Evolutionary conservation across 441 rosid genomes (phyloP).

Genomic region (Raphanus hybrid): DNA sequence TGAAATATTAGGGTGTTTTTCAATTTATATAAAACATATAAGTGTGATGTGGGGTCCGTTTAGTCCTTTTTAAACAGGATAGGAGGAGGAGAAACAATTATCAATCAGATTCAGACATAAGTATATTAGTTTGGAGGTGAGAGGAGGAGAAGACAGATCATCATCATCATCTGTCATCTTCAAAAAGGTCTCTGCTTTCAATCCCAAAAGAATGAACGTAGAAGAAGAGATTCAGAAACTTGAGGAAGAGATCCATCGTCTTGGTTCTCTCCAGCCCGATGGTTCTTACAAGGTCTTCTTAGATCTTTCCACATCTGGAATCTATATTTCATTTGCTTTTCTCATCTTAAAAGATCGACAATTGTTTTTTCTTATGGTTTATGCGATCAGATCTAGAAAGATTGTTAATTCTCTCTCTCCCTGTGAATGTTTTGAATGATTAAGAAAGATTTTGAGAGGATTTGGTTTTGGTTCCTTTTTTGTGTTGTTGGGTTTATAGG

Average conservation of each 20-base stretch:
- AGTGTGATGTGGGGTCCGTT: neutral
- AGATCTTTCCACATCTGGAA: constrained; percentile 6
- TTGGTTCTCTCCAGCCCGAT: constrained; percentile 78
- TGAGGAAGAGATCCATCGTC: constrained; percentile 85
- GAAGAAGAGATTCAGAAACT: constrained; percentile 89
- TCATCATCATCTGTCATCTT: neutral
- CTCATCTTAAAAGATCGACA: neutral
- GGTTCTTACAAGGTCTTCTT: constrained; percentile 88
- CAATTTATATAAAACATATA: neutral
- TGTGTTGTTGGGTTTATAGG: constrained; percentile 46
- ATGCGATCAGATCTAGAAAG: constrained; percentile 19
- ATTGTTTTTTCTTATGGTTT: neutral
- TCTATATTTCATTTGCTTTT: neutral
- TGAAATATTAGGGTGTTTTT: neutral
- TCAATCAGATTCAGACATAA: constrained; percentile 9
- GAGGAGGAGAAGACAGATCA: constrained; percentile 1
- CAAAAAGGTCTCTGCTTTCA: constrained; percentile 19
- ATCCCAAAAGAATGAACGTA: constrained; percentile 65
- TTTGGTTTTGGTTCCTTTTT: constrained; percentile 3
- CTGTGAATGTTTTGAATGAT: constrained; percentile 2
- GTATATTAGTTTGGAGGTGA: neutral
- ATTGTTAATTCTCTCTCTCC: neutral
- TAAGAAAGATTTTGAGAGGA: neutral
- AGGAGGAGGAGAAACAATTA: neutral
- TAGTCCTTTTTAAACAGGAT: neutral